Percentiles rank a stretch among this genome's conserved stretches.
phyloP scores from a whole-genome alignment of 1,139 yeast genomes.

The Lodderomyces margitis region DNA sequence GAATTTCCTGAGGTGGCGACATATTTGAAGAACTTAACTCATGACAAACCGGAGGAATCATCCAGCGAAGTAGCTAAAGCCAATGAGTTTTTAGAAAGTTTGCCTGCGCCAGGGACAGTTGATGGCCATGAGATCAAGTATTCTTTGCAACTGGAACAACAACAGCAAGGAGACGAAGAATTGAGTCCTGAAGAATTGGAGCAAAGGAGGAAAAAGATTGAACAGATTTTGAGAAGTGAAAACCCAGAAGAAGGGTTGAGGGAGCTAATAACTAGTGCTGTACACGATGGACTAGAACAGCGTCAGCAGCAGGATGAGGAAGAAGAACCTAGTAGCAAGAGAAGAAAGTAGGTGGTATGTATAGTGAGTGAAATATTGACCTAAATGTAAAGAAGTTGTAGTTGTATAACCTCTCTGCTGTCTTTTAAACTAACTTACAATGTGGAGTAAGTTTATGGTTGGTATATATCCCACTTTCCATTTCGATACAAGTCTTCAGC shows the following conservation, averaged over 20 bases:
- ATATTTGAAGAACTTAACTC: conserved; percentile 53
- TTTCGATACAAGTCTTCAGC: too few relatives aligned
- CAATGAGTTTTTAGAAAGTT: conserved; percentile 20
- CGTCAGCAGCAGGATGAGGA: conserved; percentile 21
- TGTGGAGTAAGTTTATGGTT: too few relatives aligned
- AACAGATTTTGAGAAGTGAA: conserved; percentile 70
- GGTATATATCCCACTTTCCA: too few relatives aligned
- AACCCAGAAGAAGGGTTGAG: conserved; percentile 77
- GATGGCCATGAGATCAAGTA: conserved; percentile 60
- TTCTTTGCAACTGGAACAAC: conserved; percentile 48
- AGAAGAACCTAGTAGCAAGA: conserved; percentile 22
- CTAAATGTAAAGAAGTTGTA: too few relatives aligned
- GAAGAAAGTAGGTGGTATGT: conserved; percentile 9
- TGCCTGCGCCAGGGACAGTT: conserved; percentile 42
- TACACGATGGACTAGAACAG: conserved; percentile 48
- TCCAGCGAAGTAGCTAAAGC: conserved; percentile 13
- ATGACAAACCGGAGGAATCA: conserved; percentile 20
- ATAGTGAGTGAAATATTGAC: too few relatives aligned
- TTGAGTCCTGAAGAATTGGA: conserved; percentile 31
- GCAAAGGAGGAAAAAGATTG: conserved; percentile 62
- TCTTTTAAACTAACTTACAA: too few relatives aligned
- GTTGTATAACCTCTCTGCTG: too few relatives aligned
- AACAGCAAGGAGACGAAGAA: conserved; percentile 33
- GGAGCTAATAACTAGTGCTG: conserved; percentile 62
- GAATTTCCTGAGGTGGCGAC: conserved; percentile 78